Conservation (phyloP, 495 filamentous ascomycete species). For the Penicillium diatomitis region DNA sequence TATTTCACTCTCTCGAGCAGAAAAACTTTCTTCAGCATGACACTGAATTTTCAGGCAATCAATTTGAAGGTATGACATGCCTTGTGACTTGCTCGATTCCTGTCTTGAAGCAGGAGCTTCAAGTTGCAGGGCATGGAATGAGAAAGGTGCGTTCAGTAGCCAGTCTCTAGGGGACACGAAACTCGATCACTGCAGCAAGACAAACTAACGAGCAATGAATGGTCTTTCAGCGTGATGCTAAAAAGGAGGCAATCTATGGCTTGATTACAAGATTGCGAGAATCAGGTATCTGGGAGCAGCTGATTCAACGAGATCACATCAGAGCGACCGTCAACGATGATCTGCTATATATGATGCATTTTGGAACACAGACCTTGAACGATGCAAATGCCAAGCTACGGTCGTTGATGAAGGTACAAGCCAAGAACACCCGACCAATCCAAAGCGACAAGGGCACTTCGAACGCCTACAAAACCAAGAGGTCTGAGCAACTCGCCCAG, state of each 20-base stretch:
- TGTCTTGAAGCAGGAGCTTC: neutral
- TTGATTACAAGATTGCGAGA: slow-evolving; percentile 1
- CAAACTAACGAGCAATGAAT: neutral
- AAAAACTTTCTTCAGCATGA: neutral
- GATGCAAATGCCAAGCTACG: neutral
- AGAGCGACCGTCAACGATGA: slow-evolving; percentile 4
- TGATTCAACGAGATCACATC: neutral
- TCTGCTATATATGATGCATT: slow-evolving; percentile 4
- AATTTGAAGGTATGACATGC: neutral
- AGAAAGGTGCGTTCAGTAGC: neutral
- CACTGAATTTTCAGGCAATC: neutral
- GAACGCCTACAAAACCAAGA: neutral
- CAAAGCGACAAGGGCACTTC: neutral
- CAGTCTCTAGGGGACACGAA: neutral
- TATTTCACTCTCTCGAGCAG: neutral
- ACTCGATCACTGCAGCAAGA: neutral
- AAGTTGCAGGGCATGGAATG: neutral
- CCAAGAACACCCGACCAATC: neutral
- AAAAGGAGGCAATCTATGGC: neutral
- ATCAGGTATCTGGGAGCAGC: slow-evolving; percentile 1
- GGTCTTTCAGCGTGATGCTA: neutral
- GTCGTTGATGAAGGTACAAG: neutral
- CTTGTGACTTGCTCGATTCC: neutral
- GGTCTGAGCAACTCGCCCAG: slow-evolving; percentile 1
- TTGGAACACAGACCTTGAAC: neutral